phyloP scores from a whole-genome alignment of 306 rosid genomes.

The Hippophae rhamnoides region DNA sequence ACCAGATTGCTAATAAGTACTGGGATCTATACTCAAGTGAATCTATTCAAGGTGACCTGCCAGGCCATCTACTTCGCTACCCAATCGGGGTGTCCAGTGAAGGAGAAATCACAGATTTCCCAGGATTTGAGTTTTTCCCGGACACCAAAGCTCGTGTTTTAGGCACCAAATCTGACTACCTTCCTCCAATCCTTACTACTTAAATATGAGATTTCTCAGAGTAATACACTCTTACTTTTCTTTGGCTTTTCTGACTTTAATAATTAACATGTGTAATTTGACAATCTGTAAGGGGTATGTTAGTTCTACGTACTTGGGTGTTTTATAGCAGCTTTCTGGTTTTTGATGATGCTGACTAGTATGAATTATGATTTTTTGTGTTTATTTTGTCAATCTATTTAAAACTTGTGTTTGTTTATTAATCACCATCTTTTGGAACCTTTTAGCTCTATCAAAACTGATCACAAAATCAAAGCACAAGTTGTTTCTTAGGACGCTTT shows the following conservation, averaged over 20 bases:
- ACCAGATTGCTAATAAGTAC: conserved; percentile 36
- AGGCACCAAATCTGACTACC: conserved; percentile 31
- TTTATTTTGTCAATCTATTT: too few species aligned
- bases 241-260: not conserved
- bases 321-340: too few species aligned
- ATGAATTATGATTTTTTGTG: too few species aligned
- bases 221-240: too few species aligned
- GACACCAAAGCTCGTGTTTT: conserved; percentile 42
- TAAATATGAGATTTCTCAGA: not conserved
- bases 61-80: conserved; percentile 42
- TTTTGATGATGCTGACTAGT: too few species aligned
- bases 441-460: too few species aligned
- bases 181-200: conserved; percentile 43
- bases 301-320: too few species aligned
- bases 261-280: not conserved
- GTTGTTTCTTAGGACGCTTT: too few species aligned
- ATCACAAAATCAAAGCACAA: too few species aligned
- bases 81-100: conserved; percentile 27
- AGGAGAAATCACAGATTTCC: conserved; percentile 21
- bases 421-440: too few species aligned
- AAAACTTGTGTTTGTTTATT: too few species aligned
- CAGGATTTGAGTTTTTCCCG: conserved; percentile 34
- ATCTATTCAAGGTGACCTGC: conserved; percentile 29
- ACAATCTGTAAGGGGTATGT: not conserved
- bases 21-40: conserved; percentile 44